Evolutionary conservation across 2,329 filamentous ascomycete genomes (phyloP).

Genomic region (Pseudogymnoascus sp.): DNA sequence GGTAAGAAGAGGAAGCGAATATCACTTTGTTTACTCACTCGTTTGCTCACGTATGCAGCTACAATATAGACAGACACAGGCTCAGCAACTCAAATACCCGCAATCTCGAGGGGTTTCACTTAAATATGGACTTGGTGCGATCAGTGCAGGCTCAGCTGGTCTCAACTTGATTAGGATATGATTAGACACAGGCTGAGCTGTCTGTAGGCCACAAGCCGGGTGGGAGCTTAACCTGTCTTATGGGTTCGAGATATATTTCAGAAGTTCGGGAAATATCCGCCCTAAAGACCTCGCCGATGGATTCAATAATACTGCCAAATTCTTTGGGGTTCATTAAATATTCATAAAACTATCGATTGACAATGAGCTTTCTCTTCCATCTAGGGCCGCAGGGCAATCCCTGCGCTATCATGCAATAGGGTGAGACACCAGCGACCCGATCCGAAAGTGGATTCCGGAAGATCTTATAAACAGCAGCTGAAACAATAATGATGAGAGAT

Average conservation of each 20-base stretch:
- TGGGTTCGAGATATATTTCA: neutral
- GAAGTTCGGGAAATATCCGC: neutral
- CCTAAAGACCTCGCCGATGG: neutral
- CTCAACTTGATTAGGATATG: neutral
- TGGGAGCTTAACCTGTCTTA: neutral
- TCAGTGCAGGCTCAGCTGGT: neutral
- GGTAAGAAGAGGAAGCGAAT: neutral
- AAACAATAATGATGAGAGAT: neutral
- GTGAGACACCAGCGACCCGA: neutral
- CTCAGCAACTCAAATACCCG: neutral
- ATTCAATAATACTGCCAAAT: neutral
- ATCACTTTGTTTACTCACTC: neutral
- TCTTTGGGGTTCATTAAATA: neutral
- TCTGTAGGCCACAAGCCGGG: too few species aligned
- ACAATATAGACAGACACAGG: neutral
- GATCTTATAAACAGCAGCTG: neutral
- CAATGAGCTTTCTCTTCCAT: neutral
- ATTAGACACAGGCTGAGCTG: neutral
- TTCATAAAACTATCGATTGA: neutral
- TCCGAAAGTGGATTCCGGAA: neutral
- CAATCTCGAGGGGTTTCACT: neutral
- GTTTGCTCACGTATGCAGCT: neutral
- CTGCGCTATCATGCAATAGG: neutral
- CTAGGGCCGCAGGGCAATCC: neutral
- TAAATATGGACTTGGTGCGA: neutral